Evolutionary conservation across 192 early-diverging fungal species (phyloP), one percentile per base, ranked within the genome.

Genomic region (Linnemannia zychae): DNA sequence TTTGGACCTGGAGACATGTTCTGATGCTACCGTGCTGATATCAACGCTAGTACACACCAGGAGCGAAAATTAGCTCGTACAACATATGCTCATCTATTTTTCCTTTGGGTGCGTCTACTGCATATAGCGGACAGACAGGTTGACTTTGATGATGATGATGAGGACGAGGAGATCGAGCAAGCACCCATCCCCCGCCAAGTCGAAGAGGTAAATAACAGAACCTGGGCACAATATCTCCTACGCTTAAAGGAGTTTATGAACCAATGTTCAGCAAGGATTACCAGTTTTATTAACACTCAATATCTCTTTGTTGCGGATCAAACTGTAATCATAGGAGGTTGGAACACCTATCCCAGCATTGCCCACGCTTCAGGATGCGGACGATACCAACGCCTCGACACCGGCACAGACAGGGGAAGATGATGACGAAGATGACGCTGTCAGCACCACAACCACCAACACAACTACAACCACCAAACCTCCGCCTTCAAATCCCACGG

Each of bases 91-190:
- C 12, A 0, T 63, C 36, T 13, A 37, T 17, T 16, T 53, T 79
- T 73, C 40, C 7, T 24, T 70, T 46, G 48, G 17, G 24, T 34
- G 50, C 20, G 40, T 40, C 40, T 1, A 6, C 53, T 0, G 12
- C n/a, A 2, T 0, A 50, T 75, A 89, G 88, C 84, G 28, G 78
- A 89, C 44, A 78, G 81, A 37, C 84, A 89, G 57, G 81, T 89
- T 20, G 86, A 79, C 7, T 87, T 89, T 60, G 84, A 87, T 36
- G 88, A 89, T 22, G 88, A 86, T 7, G 88, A 88, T 7, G 88
- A 88, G 1, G 88, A 86, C 65, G 84, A 89, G 2, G 75, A 84
- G 33, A 76, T 76, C 20, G 83, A 85, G 33, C 83, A 85, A 20
- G 69, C 52, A 1, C 74, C 83, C 5, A 74, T 37, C 13, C 83